Percentiles rank a stretch among this genome's conserved stretches.
Evolutionary conservation across 1,284 basidiomycete genomes (phyloP).

Genomic region (Coriolopsis trogii): DNA sequence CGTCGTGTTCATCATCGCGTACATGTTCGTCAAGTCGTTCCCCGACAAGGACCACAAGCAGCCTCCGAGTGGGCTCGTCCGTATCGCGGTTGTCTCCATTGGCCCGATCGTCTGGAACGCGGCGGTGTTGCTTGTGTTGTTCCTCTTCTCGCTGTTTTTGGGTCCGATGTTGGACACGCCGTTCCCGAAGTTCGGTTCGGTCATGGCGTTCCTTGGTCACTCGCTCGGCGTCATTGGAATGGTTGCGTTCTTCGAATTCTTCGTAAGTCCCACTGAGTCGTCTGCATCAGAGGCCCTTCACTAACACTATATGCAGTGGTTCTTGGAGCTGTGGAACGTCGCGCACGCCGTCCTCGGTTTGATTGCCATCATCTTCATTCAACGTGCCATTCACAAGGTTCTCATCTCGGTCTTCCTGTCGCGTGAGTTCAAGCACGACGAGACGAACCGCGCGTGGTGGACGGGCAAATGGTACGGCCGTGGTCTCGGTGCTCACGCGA

Average conservation of each 20-base stretch:
- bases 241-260: constrained; percentile 93
- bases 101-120: constrained; percentile 98
- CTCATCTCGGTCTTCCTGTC: constrained; percentile 91
- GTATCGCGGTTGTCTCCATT: constrained; percentile 91
- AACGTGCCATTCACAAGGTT: constrained; percentile 90
- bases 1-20: constrained; percentile 82
- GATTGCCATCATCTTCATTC: constrained; percentile 85
- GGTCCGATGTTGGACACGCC: constrained; percentile 89
- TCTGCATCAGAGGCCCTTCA: background rate
- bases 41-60: constrained; percentile 65
- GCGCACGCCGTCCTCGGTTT: constrained; percentile 91
- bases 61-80: constrained; percentile 80
- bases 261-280: constrained; percentile 52
- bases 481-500: constrained; percentile 83
- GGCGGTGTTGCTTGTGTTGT: constrained; percentile 82
- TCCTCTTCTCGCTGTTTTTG: constrained; percentile 90
- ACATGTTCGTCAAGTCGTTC: constrained; percentile 91
- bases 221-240: constrained; percentile 80
- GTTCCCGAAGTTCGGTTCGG: constrained; percentile 86
- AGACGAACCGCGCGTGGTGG: constrained; percentile 98
- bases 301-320: constrained; percentile 64
- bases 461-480: constrained; percentile 96
- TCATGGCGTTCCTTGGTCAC: constrained; percentile 90
- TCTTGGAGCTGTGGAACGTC: constrained; percentile 90
- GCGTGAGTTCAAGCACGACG: constrained; percentile 96